A percentile compares a stretch with the other conserved stretches of the same genome.
These are phyloP conservation scores for Evansstolkia leycettana DNA, from an alignment of 495 filamentous ascomycete genomes.

Conservation along the genomic window DNA sequence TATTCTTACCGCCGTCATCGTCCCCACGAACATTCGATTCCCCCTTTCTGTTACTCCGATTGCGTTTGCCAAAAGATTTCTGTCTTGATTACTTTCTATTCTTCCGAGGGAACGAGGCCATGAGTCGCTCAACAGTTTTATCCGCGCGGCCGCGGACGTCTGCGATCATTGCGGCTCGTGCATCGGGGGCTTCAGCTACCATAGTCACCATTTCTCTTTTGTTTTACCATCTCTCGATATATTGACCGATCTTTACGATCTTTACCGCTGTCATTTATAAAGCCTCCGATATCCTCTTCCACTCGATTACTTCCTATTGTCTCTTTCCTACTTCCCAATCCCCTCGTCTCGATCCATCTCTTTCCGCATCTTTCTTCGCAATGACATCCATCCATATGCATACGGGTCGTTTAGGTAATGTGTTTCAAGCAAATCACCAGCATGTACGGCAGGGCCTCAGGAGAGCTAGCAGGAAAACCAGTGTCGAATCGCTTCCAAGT, in stretches of 20 bases:
- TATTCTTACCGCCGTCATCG: slow-evolving; percentile 28
- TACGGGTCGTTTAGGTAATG: slow-evolving; percentile 1
- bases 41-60: not conserved
- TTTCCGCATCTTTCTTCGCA: slow-evolving; percentile 3
- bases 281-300: slow-evolving; percentile 3
- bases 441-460: slow-evolving; percentile 1
- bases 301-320: slow-evolving; percentile 26
- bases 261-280: not conserved
- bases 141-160: not conserved
- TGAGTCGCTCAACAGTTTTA: not conserved
- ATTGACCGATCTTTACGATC: not conserved
- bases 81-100: not conserved
- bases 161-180: not conserved
- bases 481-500: not conserved
- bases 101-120: not conserved
- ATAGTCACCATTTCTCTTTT: not conserved
- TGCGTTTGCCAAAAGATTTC: not conserved
- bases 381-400: slow-evolving; percentile 1
- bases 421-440: not conserved
- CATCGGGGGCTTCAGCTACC: not conserved
- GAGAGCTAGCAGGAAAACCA: not conserved
- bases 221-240: not conserved
- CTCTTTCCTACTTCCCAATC: slow-evolving; percentile 2
- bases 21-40: slow-evolving; percentile 30
- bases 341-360: not conserved